Percentiles rank a stretch among this genome's conserved stretches.
Conservation (phyloP, 2,329 filamentous ascomycete genomes). For the Ascochyta clinopodiicola region DNA sequence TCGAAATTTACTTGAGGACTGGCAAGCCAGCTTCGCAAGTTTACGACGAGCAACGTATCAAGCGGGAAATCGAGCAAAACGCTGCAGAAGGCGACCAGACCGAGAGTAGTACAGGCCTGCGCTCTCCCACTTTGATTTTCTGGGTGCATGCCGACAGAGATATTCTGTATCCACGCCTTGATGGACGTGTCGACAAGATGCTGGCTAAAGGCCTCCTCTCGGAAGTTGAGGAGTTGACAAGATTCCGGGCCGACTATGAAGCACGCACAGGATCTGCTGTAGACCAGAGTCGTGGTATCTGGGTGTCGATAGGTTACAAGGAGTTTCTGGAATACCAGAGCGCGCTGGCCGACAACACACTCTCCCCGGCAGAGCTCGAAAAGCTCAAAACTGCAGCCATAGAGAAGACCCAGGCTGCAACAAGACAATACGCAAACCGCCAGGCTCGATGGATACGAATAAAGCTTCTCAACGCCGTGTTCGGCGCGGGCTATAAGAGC, state of each 20-base stretch:
- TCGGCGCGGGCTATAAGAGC: slow-evolving; percentile 59
- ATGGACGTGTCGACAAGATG: slow-evolving; percentile 85
- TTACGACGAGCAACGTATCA: slow-evolving; percentile 74
- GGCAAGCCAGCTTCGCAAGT: slow-evolving; percentile 83
- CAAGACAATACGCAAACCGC: slow-evolving; percentile 83
- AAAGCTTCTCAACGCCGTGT: slow-evolving; percentile 76
- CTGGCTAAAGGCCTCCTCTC: slow-evolving; percentile 68
- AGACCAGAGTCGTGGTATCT: slow-evolving; percentile 84
- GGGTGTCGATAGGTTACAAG: slow-evolving; percentile 96
- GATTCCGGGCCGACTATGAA: slow-evolving; percentile 55
- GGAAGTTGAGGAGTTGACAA: slow-evolving; percentile 64
- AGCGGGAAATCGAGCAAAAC: slow-evolving; percentile 40
- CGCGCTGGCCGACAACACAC: slow-evolving; percentile 35
- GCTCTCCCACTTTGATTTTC: slow-evolving; percentile 72
- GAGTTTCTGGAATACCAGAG: slow-evolving; percentile 78
- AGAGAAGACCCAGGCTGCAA: slow-evolving; percentile 80
- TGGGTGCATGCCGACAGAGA: slow-evolving; percentile 84
- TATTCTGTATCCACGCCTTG: slow-evolving; percentile 71
- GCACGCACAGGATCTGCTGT: slow-evolving; percentile 59
- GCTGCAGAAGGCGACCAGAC: not conserved
- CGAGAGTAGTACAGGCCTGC: slow-evolving; percentile 40
- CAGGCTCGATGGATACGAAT: slow-evolving; percentile 87
- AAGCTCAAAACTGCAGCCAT: slow-evolving; percentile 66
- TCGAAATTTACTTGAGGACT: slow-evolving; percentile 88
- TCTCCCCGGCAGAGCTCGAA: slow-evolving; percentile 54